phyloP scores from a whole-genome alignment of 2,329 filamentous ascomycete species.

The Neofusicoccum parvum region DNA sequence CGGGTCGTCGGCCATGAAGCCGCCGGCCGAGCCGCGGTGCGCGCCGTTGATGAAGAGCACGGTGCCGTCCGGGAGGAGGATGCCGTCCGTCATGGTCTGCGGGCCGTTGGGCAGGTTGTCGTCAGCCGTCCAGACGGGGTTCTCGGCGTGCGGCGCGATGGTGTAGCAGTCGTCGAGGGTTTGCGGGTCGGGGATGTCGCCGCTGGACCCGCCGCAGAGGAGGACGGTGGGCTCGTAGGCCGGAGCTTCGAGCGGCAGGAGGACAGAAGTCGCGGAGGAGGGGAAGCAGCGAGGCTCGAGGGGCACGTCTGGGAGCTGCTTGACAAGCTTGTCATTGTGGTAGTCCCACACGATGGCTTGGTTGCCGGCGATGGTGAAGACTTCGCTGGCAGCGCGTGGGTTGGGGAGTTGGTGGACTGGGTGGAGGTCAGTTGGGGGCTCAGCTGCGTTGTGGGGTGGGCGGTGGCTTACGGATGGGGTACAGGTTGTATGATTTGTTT shows the following conservation, averaged over 20 bases:
- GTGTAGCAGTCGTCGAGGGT: constrained; percentile 21
- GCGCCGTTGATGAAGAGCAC: constrained; percentile 21
- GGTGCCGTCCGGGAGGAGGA: constrained; percentile 13
- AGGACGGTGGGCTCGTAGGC: constrained; percentile 11
- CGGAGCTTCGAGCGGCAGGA: constrained; percentile 5
- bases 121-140: neutral
- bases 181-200: constrained; percentile 15
- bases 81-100: constrained; percentile 15
- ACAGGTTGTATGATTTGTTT: constrained; percentile 21
- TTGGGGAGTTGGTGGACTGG: constrained; percentile 20
- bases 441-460: too few species aligned
- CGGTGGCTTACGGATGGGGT: constrained; percentile 17
- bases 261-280: constrained; percentile 14
- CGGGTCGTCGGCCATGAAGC: constrained; percentile 19
- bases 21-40: constrained; percentile 5
- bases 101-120: constrained; percentile 16
- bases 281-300: constrained; percentile 16
- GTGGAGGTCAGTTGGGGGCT: neutral
- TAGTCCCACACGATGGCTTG: constrained; percentile 21
- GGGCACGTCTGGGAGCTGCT: constrained; percentile 1
- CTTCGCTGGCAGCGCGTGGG: constrained; percentile 11
- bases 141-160: neutral
- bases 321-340: constrained; percentile 7
- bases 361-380: constrained; percentile 21
- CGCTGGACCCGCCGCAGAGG: constrained; percentile 18